Conservation (phyloP, 129 eudicot genomes). For the Chrysanthemum makinoi region DNA sequence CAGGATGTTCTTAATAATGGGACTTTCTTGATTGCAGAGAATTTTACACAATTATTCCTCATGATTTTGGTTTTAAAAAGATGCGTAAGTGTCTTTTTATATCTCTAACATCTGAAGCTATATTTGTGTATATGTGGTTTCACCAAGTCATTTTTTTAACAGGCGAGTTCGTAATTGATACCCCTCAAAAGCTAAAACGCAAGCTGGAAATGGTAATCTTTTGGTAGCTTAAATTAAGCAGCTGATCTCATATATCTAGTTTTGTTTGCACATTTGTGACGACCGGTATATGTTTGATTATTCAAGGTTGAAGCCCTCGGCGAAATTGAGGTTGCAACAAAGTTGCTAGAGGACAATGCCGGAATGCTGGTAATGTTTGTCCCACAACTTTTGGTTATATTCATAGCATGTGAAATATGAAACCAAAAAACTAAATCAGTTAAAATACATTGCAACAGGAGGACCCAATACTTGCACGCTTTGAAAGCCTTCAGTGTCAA, state of each 20-base stretch:
- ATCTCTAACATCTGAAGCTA: background rate
- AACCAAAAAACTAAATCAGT: background rate
- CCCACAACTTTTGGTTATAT: background rate
- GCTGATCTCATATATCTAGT: background rate
- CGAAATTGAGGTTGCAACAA: slow-evolving; percentile 95
- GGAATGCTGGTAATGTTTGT: slow-evolving; percentile 61
- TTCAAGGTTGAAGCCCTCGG: slow-evolving; percentile 92
- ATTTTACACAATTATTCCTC: slow-evolving; percentile 92
- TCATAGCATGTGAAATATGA: background rate
- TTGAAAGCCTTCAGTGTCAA: slow-evolving; percentile 74
- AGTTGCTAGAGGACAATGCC: slow-evolving; percentile 64
- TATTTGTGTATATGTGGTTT: slow-evolving; percentile 2
- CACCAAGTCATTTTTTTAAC: background rate
- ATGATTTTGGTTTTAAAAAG: slow-evolving; percentile 90
- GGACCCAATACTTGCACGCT: slow-evolving; percentile 77
- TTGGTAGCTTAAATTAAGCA: background rate
- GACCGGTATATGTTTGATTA: slow-evolving; percentile 14
- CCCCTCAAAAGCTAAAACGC: slow-evolving; percentile 86
- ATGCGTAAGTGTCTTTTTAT: slow-evolving; percentile 66
- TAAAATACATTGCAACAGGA: slow-evolving; percentile 34
- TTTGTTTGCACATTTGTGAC: background rate
- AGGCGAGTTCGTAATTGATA: slow-evolving; percentile 93
- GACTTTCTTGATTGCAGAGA: slow-evolving; percentile 58
- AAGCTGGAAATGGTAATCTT: slow-evolving; percentile 82
- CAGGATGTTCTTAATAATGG: background rate